Evolutionary conservation across 345 rosid genomes (phyloP).

Genomic region (Trapa bicornis): DNA sequence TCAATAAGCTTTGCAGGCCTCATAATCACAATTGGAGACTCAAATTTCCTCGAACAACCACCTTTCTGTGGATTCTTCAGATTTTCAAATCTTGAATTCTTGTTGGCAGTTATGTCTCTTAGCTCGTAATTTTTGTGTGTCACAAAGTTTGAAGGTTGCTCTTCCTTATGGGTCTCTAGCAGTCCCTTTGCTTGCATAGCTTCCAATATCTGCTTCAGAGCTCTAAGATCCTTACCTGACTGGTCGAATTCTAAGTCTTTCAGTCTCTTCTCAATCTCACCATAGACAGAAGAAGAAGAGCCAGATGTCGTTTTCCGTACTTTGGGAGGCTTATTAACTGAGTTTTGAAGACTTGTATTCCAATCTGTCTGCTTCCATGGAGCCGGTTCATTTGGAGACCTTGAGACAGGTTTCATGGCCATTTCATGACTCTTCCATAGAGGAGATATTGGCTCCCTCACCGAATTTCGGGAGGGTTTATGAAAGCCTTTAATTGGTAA

Average conservation of each 20-base stretch:
- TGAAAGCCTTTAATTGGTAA: conserved; percentile 28
- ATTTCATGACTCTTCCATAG: conserved; percentile 64
- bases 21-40: conserved; percentile 93
- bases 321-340: conserved; percentile 30
- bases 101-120: conserved; percentile 3
- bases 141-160: conserved; percentile 39
- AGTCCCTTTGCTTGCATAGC: conserved; percentile 69
- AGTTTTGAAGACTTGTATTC: conserved; percentile 35
- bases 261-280: conserved; percentile 64
- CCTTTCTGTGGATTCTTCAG: conserved; percentile 18
- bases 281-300: conserved; percentile 53
- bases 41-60: conserved; percentile 33
- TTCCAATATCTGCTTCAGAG: conserved; percentile 76
- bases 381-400: conserved; percentile 77
- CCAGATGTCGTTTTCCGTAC: conserved; percentile 23
- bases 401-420: conserved; percentile 60
- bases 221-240: conserved; percentile 75
- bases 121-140: conserved; percentile 1
- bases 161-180: conserved; percentile 49
- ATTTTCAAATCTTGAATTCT: conserved; percentile 20
- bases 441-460: conserved; percentile 57
- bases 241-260: conserved; percentile 73
- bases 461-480: conserved; percentile 33
- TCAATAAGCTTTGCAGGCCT: conserved; percentile 78
- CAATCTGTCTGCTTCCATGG: conserved; percentile 78